Percentiles rank a stretch among this genome's conserved stretches.
Evolutionary conservation across 371 early-diverging fungal species (phyloP).

Genomic region (Funneliformis caledonium): DNA sequence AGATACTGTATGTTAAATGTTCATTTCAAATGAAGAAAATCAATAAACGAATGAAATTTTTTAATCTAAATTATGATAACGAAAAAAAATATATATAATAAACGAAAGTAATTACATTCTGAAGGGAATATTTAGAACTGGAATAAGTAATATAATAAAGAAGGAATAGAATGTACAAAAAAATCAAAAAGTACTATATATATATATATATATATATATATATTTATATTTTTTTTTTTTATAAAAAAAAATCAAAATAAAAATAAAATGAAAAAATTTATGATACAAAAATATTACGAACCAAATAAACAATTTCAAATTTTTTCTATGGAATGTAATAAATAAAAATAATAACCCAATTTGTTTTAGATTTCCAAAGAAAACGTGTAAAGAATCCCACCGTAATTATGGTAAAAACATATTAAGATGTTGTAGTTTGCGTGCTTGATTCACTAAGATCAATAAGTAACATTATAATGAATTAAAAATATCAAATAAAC

Average conservation of each 20-base stretch:
- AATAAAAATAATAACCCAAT: neutral
- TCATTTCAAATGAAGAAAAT: conserved; percentile 14
- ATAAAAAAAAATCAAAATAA: neutral
- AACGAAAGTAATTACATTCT: conserved; percentile 32
- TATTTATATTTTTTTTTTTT: neutral
- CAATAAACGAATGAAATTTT: neutral
- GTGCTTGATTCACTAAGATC: neutral
- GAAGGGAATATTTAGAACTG: neutral
- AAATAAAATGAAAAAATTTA: conserved; percentile 7
- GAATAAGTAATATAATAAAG: neutral
- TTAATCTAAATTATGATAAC: neutral
- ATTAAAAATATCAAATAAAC: neutral
- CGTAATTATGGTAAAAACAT: neutral
- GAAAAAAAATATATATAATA: neutral
- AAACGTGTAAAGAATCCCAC: neutral
- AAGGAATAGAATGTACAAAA: conserved; percentile 27
- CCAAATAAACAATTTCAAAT: neutral
- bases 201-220: too few relatives aligned
- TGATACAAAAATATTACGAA: neutral
- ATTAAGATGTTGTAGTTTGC: conserved; percentile 15
- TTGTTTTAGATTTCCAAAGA: neutral
- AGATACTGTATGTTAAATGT: neutral
- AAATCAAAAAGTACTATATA: conserved; percentile 6
- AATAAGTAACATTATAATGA: neutral
- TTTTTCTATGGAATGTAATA: neutral